A percentile compares a stretch with the other conserved stretches of the same genome.
Evolutionary conservation across 352 stramenopile species (phyloP).

Genomic region (Thraustochytrium striatum): DNA sequence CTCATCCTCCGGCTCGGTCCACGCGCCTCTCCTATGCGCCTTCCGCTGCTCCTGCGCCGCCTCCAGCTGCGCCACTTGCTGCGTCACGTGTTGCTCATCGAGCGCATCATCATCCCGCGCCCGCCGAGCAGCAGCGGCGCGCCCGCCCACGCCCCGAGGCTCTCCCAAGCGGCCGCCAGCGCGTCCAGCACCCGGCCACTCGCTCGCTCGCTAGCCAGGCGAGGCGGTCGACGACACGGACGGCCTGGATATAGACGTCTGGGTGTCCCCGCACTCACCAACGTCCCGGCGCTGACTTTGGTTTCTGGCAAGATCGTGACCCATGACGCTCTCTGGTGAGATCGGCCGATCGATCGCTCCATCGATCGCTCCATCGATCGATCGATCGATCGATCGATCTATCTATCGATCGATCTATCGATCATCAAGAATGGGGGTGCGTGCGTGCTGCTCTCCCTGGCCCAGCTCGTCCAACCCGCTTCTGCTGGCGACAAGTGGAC

Average conservation of each 20-base stretch:
- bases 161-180: neutral
- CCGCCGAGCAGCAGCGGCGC: neutral
- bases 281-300: too few relatives aligned
- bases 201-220: too few relatives aligned
- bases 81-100: neutral
- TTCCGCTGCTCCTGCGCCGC: conserved; percentile 61
- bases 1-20: conserved; percentile 77
- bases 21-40: too few relatives aligned
- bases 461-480: too few relatives aligned
- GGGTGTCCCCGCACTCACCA: too few relatives aligned
- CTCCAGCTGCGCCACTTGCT: neutral
- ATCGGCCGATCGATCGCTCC: neutral
- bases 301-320: neutral
- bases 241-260: too few relatives aligned
- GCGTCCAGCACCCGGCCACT: too few relatives aligned
- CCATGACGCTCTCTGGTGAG: neutral
- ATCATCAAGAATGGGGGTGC: neutral
- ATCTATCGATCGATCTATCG: conserved; percentile 3
- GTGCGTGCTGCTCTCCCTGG: too few relatives aligned
- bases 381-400: conserved; percentile 12
- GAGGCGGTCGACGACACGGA: too few relatives aligned
- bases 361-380: neutral
- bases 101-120: neutral
- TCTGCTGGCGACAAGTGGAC: neutral
- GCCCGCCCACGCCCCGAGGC: neutral